phyloP scores from a whole-genome alignment of 352 stramenopile species.

The Phytophthora pluvialis region DNA sequence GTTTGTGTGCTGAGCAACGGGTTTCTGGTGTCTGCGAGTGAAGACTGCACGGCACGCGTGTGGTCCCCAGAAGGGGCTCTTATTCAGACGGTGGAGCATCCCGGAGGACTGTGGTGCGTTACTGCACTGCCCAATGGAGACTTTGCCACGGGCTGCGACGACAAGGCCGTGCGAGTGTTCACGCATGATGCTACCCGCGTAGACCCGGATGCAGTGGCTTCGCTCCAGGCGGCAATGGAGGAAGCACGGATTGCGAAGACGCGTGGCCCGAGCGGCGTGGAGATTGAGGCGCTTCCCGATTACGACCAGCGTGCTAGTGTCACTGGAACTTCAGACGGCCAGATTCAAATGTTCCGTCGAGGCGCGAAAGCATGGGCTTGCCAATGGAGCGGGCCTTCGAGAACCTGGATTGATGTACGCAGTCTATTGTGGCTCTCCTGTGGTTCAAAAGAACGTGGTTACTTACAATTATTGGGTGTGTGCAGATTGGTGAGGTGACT shows the following conservation, averaged over 20 bases:
- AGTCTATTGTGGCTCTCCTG: background rate
- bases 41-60: constrained; percentile 84
- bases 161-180: constrained; percentile 94
- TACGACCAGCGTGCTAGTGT: constrained; percentile 89
- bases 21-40: constrained; percentile 75
- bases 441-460: background rate
- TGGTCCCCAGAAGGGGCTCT: constrained; percentile 63
- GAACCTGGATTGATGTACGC: constrained; percentile 96
- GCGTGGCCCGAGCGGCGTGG: constrained; percentile 90
- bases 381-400: constrained; percentile 92
- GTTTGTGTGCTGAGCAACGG: constrained; percentile 65
- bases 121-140: constrained; percentile 80
- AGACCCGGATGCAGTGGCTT: constrained; percentile 68
- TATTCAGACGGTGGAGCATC: constrained; percentile 86
- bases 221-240: constrained; percentile 70
- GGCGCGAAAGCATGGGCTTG: constrained; percentile 93
- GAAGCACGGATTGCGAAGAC: constrained; percentile 61
- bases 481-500: constrained; percentile 86
- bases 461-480: background rate
- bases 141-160: constrained; percentile 94
- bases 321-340: constrained; percentile 89
- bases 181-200: constrained; percentile 72
- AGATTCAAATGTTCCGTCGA: constrained; percentile 98
- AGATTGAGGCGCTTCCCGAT: constrained; percentile 94
- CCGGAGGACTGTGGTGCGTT: constrained; percentile 87